phyloP scores from a whole-genome alignment of 2,329 filamentous ascomycete genomes.

The Sporothrix schenckii region DNA sequence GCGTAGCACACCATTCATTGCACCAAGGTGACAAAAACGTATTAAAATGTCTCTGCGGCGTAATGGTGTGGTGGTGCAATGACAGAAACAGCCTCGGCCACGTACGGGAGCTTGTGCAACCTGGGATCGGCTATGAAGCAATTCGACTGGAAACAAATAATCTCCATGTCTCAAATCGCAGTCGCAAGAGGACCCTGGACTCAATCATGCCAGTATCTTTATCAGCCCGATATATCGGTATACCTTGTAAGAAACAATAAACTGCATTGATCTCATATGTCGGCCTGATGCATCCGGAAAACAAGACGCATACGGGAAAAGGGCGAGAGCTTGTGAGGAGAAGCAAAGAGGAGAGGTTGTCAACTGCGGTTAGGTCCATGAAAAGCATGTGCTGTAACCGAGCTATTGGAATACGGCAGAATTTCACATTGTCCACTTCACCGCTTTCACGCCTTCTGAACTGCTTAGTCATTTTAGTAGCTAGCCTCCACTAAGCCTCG shows the following conservation, averaged over 20 bases:
- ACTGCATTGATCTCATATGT: background rate
- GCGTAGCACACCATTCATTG: background rate
- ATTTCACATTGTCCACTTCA: background rate
- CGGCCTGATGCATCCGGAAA: slow-evolving; percentile 46
- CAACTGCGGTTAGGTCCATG: background rate
- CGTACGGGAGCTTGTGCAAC: background rate
- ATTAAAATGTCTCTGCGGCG: background rate
- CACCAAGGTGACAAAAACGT: background rate
- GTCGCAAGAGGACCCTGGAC: background rate
- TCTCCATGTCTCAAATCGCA: background rate
- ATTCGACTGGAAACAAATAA: background rate
- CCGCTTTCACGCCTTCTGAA: background rate
- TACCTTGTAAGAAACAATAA: background rate
- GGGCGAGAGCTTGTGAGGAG: slow-evolving; percentile 14
- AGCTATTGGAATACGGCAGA: background rate
- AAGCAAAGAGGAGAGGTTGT: slow-evolving; percentile 8
- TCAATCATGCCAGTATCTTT: background rate
- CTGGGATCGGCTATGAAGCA: background rate
- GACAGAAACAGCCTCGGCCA: slow-evolving; percentile 14
- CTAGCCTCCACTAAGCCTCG: background rate
- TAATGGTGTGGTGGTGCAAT: background rate
- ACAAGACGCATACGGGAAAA: background rate
- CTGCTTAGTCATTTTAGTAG: slow-evolving; percentile 1
- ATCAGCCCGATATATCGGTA: background rate
- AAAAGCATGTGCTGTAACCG: background rate